These are phyloP conservation scores for Umbelopsis ramanniana DNA, from an alignment of 192 early-diverging fungal species.

Conservation along the genomic window DNA sequence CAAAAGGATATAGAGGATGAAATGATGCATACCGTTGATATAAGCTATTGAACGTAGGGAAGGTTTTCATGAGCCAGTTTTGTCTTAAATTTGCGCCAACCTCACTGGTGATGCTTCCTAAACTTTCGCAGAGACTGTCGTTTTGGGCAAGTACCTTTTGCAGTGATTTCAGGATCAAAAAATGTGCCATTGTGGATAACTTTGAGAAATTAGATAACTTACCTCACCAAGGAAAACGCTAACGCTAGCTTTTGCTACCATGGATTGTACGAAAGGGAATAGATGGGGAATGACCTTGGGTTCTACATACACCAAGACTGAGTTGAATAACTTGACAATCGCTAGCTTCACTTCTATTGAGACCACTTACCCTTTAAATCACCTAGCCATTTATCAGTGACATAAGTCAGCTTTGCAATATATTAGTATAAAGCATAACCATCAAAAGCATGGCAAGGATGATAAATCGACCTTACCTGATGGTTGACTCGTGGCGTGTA, in stretches of 20 bases:
- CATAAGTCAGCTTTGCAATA: constrained; percentile 10
- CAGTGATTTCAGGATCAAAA: neutral
- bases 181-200: neutral
- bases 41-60: constrained; percentile 8
- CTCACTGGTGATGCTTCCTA: constrained; percentile 11
- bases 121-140: neutral
- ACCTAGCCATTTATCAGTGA: neutral
- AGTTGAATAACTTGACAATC: neutral
- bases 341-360: too few species aligned
- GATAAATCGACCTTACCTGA: constrained; percentile 1
- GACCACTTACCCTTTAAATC: constrained; percentile 18
- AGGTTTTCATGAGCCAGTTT: neutral
- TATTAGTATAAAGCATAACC: neutral
- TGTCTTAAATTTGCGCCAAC: neutral
- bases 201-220: neutral
- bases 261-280: constrained; percentile 27
- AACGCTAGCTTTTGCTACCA: constrained; percentile 42
- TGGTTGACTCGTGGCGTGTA: constrained; percentile 32
- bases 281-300: constrained; percentile 34
- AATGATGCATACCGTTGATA: constrained; percentile 8
- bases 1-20: neutral
- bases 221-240: constrained; percentile 25
- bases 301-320: neutral
- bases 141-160: constrained; percentile 13
- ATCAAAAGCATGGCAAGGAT: neutral